Base-by-base conservation (phyloP, 495 filamentous ascomycete genomes). In the Penicillium paradoxum region DNA sequence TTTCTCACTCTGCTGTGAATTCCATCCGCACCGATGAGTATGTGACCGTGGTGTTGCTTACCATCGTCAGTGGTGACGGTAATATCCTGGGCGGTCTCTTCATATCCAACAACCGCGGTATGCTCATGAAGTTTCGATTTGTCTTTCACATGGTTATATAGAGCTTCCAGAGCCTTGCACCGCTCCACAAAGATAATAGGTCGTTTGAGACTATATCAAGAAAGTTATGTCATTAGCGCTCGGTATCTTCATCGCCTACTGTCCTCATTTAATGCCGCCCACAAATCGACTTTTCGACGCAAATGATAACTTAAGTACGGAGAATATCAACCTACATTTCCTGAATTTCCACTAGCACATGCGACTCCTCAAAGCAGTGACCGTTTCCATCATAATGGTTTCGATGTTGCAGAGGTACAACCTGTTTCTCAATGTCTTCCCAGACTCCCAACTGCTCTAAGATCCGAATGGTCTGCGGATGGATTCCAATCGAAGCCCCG, bases 21-120 rank as follows among this genome's bases (percentile, higher is more conserved):
- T 0, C 77, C 79, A 54, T 80, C 79, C 14, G 69, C 69, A 0
- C 75, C 77, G 7, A 77, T 62, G 2, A 80, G 52, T 13, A 78
- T 42, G 33, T 74, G 60, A 0, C 76, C 77, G 7, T 54, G 40
- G 41, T 67, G 48, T 4, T 45, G 37, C 8, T 25, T 17, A 13
- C 54, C 54, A 33, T 62, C 47, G 3, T 44, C 32, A 0, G 59
- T 58, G 6, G 51, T 53, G 15, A 58, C 25, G 4, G 49, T 51
- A 10, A 62, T 39, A 4, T 45, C 45, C 0, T 57, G 19, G 11
- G 32, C 24, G 7, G 51, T 48, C 38, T 65, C 55, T 30, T 54
- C 53, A 27, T 60, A 60, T 27, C 29, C 49, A 22, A 53, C 22
- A 15, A 60, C 53, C 1, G 48, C 53, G 8, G 33, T 56, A 6